Base-by-base conservation (phyloP, 345 rosid species). In the Raphanus raphanistrum region DNA sequence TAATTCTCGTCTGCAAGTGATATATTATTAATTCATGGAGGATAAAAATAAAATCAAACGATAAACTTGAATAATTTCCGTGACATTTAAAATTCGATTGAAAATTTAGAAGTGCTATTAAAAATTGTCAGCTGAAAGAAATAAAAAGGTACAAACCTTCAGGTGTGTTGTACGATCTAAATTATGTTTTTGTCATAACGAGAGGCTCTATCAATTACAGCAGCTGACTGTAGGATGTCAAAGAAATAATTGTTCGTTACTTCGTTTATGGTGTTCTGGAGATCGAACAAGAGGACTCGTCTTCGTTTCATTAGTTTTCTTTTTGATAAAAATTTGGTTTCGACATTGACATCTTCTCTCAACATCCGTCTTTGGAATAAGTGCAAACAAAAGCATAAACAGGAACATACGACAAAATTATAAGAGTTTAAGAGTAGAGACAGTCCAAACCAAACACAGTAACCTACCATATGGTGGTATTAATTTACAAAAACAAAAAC, bases 391-490 rank as follows among this genome's bases (percentile, higher is more conserved):
- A 35, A 26, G 16, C 8, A 35, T 3, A 38, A 38, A 38, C 9
- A 38, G 52, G 8, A n/a, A 60, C 45, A 61, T 33, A 69, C 61
- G 35, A 35, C 75, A 70, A 32, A 5, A 63, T 6, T 7, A 45
- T 5, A 59, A 27, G 7, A 50, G 27, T 52, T 74, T 8, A 67
- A 27, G 25, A 28, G 54, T 55, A 29, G 35, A 54, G 38, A 21
- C 21, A 27, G 57, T 63, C 6, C 7, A 33, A 68, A 7, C 57
- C 63, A 76, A 69, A 62, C 38, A 76, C 63, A 69, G 33, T 41
- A 70, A 77, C 71, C 65, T 78, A 71, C 28, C 52, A 76, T 7
- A 54, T 8, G 60, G 31, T 55, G 60, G 59, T 52, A 8, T 41
- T 41, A 29, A 77, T 65, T 41, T 77, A 71, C 76, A 75, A 5